A percentile compares a stretch with the other conserved stretches of the same genome.
These are phyloP conservation scores for Syzygium aqueum DNA, from an alignment of 345 rosid genomes.

Conservation along the genomic window DNA sequence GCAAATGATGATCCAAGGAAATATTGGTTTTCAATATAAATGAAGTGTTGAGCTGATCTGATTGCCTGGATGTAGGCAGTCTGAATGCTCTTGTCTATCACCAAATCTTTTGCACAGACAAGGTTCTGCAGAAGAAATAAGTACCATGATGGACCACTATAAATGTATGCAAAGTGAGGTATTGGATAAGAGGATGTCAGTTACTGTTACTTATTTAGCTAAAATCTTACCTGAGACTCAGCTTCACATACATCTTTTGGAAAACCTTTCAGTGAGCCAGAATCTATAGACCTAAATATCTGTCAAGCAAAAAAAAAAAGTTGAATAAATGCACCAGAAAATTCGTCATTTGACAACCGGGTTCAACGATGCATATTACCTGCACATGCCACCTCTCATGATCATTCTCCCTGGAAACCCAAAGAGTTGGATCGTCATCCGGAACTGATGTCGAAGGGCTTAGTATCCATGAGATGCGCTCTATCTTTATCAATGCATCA, in stretches of 20 bases:
- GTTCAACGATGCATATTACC: constrained; percentile 19
- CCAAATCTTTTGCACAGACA: constrained; percentile 74
- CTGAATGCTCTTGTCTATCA: constrained; percentile 83
- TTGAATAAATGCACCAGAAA: neutral
- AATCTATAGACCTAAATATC: constrained; percentile 79
- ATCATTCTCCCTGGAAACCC: constrained; percentile 45
- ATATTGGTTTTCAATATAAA: constrained; percentile 86
- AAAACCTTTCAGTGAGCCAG: constrained; percentile 87
- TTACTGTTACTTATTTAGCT: neutral
- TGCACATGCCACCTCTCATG: constrained; percentile 76
- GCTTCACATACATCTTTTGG: constrained; percentile 55
- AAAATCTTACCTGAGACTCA: constrained; percentile 39
- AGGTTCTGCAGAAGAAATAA: constrained; percentile 52
- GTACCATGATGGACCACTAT: neutral
- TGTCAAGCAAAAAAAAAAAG: constrained; percentile 10
- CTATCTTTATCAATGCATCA: constrained; percentile 70
- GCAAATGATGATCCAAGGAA: constrained; percentile 83
- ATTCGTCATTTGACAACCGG: neutral
- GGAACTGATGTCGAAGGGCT: constrained; percentile 40
- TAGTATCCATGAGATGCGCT: constrained; percentile 82
- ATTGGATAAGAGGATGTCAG: neutral
- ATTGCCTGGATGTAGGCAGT: constrained; percentile 87
- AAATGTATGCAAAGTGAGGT: neutral
- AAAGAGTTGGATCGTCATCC: constrained; percentile 35
- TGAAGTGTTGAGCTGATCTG: constrained; percentile 76